A percentile compares a stretch with the other conserved stretches of the same genome.
These are phyloP conservation scores for Thymus mandschuricus DNA, from an alignment of 257 asterid genomes.

Conservation along the genomic window DNA sequence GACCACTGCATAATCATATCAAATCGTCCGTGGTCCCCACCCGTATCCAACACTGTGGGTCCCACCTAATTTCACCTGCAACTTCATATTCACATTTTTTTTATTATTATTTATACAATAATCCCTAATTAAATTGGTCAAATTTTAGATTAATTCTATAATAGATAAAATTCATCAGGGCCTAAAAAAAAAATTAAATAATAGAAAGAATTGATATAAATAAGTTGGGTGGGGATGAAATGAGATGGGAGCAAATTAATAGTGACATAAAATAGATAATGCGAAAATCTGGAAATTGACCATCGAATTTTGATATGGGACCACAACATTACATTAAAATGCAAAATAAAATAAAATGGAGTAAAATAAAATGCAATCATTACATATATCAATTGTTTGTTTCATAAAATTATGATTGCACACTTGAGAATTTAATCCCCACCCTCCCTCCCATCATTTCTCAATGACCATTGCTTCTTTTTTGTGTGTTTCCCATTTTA, in stretches of 20 bases:
- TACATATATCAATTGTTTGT: constrained; percentile 33
- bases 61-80: constrained; percentile 18
- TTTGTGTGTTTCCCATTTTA: constrained; percentile 1
- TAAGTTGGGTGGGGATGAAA: neutral
- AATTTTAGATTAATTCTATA: too few species aligned
- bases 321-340: constrained; percentile 13
- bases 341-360: neutral
- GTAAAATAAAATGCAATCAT: constrained; percentile 31
- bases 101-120: too few species aligned
- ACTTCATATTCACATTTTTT: neutral
- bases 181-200: too few species aligned
- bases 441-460: constrained; percentile 31
- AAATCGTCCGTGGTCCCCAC: constrained; percentile 20
- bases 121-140: too few species aligned
- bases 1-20: constrained; percentile 24
- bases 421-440: neutral
- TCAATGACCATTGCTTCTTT: constrained; percentile 29
- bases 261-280: neutral
- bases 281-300: neutral
- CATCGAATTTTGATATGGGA: constrained; percentile 25
- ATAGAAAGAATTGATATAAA: neutral
- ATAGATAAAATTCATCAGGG: too few species aligned
- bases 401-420: constrained; percentile 35
- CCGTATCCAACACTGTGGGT: constrained; percentile 14
- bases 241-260: neutral